Evolutionary conservation across 257 asterid genomes (phyloP).

Genomic region (Solanum sejunctum): DNA sequence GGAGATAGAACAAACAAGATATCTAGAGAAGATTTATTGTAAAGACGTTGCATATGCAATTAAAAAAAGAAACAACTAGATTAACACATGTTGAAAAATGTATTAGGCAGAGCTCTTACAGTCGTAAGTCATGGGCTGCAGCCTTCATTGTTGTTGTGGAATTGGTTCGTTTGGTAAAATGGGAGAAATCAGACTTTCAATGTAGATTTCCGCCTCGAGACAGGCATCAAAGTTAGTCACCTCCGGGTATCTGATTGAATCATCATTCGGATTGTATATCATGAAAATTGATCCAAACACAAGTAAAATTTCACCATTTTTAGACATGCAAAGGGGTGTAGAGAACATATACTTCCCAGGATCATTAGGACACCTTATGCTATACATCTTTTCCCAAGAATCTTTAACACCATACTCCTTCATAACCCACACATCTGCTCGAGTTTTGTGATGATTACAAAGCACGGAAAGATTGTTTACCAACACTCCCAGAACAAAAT

Average conservation of each 20-base stretch:
- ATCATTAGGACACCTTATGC: conserved; percentile 17
- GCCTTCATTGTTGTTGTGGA: background rate
- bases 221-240: conserved; percentile 1
- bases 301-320: conserved; percentile 29
- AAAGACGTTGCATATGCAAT: background rate
- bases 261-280: conserved; percentile 19
- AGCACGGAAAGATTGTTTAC: conserved; percentile 30
- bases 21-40: background rate
- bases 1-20: background rate
- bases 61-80: background rate
- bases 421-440: conserved; percentile 46
- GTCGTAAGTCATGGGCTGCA: background rate
- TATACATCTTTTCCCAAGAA: conserved; percentile 35
- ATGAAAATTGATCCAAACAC: conserved; percentile 15
- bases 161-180: background rate
- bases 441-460: conserved; percentile 7
- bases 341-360: conserved; percentile 8
- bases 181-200: conserved; percentile 32
- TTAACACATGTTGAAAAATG: background rate
- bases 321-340: conserved; percentile 16
- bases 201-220: conserved; percentile 11
- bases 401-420: conserved; percentile 21
- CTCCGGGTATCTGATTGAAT: conserved; percentile 17
- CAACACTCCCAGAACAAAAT: conserved; percentile 18
- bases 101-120: background rate